Evolutionary conservation across 225 moss, liverwort and hornwort genomes (phyloP).

Genomic region (Antitrichia curtipendula): DNA sequence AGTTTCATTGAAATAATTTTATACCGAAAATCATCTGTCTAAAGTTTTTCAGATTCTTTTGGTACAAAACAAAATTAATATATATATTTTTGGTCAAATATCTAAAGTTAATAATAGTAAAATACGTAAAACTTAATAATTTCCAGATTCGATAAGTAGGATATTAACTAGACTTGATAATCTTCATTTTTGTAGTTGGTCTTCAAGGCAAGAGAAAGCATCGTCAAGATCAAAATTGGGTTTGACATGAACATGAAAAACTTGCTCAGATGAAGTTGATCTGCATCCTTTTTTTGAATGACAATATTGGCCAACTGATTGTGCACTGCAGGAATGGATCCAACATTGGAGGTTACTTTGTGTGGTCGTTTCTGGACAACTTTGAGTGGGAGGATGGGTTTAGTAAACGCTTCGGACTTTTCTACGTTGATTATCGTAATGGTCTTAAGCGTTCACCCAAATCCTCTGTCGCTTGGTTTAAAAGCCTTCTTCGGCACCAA

Average conservation of each 20-base stretch:
- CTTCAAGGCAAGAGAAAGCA: not conserved
- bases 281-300: too few species aligned
- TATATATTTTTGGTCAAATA: not conserved
- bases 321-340: constrained; percentile 50
- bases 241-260: not conserved
- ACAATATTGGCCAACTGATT: not conserved
- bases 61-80: not conserved
- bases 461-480: constrained; percentile 34
- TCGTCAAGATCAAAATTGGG: not conserved
- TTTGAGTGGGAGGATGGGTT: constrained; percentile 68
- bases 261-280: not conserved
- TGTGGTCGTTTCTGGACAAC: constrained; percentile 79
- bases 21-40: not conserved
- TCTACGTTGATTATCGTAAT: constrained; percentile 39
- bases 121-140: not conserved
- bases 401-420: constrained; percentile 38
- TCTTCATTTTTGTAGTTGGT: not conserved
- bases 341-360: constrained; percentile 63
- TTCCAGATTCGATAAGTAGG: not conserved
- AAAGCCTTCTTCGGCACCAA: not conserved
- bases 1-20: not conserved
- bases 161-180: not conserved
- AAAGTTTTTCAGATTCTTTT: not conserved
- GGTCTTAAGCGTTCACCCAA: constrained; percentile 11
- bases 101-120: not conserved